Evolutionary conservation across 352 stramenopile genomes (phyloP).

Genomic region (Peronospora tabacina): DNA sequence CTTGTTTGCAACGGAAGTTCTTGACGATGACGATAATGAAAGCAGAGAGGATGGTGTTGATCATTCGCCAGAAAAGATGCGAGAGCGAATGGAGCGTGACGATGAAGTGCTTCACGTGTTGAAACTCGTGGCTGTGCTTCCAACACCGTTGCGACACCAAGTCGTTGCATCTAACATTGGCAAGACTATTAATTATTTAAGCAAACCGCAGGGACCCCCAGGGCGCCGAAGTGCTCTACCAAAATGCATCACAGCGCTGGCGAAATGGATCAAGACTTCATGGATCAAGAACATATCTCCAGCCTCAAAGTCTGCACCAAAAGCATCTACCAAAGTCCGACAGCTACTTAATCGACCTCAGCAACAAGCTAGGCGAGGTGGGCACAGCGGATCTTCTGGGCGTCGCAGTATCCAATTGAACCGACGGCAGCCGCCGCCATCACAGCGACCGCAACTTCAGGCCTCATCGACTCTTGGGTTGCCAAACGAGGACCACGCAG

Average conservation of each 20-base stretch:
- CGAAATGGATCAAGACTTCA: slow-evolving; percentile 65
- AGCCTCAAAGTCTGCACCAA: slow-evolving; percentile 9
- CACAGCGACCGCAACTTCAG: slow-evolving; percentile 15
- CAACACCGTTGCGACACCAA: slow-evolving; percentile 40
- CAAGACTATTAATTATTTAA: slow-evolving; percentile 48
- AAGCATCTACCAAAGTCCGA: slow-evolving; percentile 2
- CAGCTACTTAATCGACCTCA: slow-evolving; percentile 19
- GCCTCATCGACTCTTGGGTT: slow-evolving; percentile 1
- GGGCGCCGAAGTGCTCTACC: slow-evolving; percentile 31
- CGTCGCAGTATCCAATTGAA: slow-evolving; percentile 19
- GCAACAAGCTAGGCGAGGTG: slow-evolving; percentile 27
- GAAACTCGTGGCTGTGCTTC: slow-evolving; percentile 69
- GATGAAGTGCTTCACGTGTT: slow-evolving; percentile 26
- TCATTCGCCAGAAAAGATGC: slow-evolving; percentile 2
- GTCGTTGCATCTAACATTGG: slow-evolving; percentile 56
- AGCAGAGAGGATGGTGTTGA: slow-evolving; percentile 9
- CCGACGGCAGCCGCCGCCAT: slow-evolving; percentile 17
- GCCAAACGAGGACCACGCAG: slow-evolving; percentile 10
- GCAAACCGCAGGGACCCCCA: slow-evolving; percentile 35
- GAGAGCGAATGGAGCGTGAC: slow-evolving; percentile 21
- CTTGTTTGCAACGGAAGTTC: slow-evolving; percentile 27
- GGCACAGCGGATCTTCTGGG: slow-evolving; percentile 15
- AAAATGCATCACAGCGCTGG: slow-evolving; percentile 37
- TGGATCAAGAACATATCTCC: slow-evolving; percentile 51
- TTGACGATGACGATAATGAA: slow-evolving; percentile 22